Evolutionary conservation across 2,329 filamentous ascomycete species (phyloP), one percentile per base, ranked within the genome.

Genomic region (Aspergillus sp.): DNA sequence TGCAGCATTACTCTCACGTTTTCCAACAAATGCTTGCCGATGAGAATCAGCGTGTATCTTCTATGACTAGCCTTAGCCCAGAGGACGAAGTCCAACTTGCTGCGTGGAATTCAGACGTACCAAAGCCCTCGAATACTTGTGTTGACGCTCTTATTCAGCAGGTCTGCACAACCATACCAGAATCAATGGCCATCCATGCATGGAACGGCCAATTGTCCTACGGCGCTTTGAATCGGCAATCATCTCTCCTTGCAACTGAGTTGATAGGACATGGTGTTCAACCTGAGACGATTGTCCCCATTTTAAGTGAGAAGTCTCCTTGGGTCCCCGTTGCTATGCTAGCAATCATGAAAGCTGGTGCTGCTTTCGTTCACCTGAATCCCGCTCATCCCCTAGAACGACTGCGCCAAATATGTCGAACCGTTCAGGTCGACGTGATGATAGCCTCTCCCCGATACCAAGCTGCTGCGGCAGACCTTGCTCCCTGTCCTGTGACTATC

Each of bases 131-230:
- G 5, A 9, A 45, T 13, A 8, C n/a, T 9, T 42, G 40, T 27
- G 33, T 51, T 19, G 31, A 42, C 30, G 39, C 33, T 4, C 31
- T 46, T 13, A 27, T 51, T 6, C 19, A 37, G 7, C 7, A 34
- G 33, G 13, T 34, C 6, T 12, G 2, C 33, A 34, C 11, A 10
- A 6, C 33, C 33, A 34, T n/a, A 12, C 33, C 33, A 6, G 7
- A 34, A 19, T 26, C 37, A 9, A 5, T n/a, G 8, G n/a, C 45
- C 52, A 33, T 49, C 27, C 27, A 35, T 11, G 57, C 58, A 13
- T 62, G 59, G 59, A 57, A 63, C 45, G 60, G 59, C 26, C 30
- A 46, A 5, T 43, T 58, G 11, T 58, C 53, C 1, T 63, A 59
- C 38, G n/a, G 28, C 8, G 46, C 56, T 37, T 45, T 63, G 6